Evolutionary conservation across 129 eudicot species (phyloP).

Genomic region (Ambrosia artemisiifolia): DNA sequence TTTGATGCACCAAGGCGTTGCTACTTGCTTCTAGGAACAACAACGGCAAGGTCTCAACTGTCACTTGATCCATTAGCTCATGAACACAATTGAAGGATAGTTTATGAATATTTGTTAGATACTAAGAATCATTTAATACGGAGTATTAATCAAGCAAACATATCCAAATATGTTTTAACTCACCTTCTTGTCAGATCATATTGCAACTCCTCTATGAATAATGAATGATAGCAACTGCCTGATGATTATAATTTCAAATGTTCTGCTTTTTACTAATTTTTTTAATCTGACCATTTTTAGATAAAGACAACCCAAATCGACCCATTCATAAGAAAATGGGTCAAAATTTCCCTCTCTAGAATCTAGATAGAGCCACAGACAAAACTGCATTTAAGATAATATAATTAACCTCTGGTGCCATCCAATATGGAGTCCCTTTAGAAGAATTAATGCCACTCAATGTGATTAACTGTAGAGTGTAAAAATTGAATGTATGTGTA

Average conservation of each 20-base stretch:
- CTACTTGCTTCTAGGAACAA: neutral
- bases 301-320: too few species aligned
- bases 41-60: neutral
- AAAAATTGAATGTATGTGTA: neutral
- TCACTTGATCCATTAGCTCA: neutral
- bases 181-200: too few species aligned
- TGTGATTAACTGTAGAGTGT: conserved; percentile 51
- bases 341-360: too few species aligned
- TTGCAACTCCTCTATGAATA: too few species aligned
- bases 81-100: neutral
- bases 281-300: neutral
- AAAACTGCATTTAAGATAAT: conserved; percentile 9
- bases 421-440: conserved; percentile 93
- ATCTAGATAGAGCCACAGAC: conserved; percentile 13
- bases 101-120: neutral
- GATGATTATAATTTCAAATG: too few species aligned
- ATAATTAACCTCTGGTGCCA: conserved; percentile 86
- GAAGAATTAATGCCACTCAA: conserved; percentile 77
- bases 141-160: too few species aligned
- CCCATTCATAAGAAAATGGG: too few species aligned
- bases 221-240: too few species aligned
- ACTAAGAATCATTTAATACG: neutral
- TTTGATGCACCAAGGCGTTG: neutral
- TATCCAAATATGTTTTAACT: too few species aligned
- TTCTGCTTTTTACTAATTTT: too few species aligned